Base-by-base conservation (phyloP, 192 early-diverging fungal species). In the Thoreauomyces humboldtii region DNA sequence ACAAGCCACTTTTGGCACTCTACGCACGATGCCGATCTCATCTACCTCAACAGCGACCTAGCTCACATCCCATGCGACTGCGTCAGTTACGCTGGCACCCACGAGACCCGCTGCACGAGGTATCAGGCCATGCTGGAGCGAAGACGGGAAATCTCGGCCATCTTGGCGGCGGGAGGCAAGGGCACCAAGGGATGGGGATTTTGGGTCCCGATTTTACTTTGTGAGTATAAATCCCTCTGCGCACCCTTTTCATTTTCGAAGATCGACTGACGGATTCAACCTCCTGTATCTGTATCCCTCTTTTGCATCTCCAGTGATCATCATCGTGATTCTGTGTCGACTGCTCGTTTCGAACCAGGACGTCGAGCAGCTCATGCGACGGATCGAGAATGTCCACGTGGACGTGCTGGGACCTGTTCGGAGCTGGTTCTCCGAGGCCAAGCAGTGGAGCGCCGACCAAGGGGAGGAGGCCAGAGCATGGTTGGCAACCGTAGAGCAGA, bases 401-500 rank as follows among this genome's bases (percentile, higher is more conserved):
- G 68, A 69, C 43, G 43, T 66, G 15, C 57, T 71, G 22, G 61
- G 50, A 12, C 50, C 65, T 24, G 45, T 70, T 17, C 68, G 43
- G 32, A 54, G 59, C 31, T 69, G 61, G 65, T 73, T 54, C 19
- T 65, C 46, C 41, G 59, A 34, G n/a, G 58, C 33, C 7, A 22
- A 32, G n/a, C 29, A 22, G 31, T 67, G 54, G 54, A 47, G 54
- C 44, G 41, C 29, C 9, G 47, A 27, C 14, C 38, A 45, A 24
- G 35, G 55, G 11, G 65, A 67, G 38, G 56, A 36, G 25, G 43
- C 31, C 37, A 43, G 55, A 19, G 41, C 32, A 25, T 67, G 54
- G 54, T 31, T 61, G 12, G 25, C 14, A n/a, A 34, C 55, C 12
- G 50, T 52, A 15, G 50, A 52, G 29, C 19, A 15, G 29, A 48